phyloP scores from a whole-genome alignment of 441 rosid species.

The Aleurites moluccanus region DNA sequence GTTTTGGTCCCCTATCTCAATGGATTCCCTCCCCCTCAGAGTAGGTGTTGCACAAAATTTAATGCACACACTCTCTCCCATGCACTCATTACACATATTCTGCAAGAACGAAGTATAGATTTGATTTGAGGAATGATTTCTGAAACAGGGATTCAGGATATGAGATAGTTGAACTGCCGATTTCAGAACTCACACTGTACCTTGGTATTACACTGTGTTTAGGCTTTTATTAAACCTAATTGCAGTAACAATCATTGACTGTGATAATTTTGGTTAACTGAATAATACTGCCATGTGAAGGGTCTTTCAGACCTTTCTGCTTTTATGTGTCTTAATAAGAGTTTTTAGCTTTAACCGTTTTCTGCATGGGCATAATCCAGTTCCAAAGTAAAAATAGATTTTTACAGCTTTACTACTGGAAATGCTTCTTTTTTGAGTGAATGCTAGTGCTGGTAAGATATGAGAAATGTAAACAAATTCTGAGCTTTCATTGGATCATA shows the following conservation, averaged over 20 bases:
- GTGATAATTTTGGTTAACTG: constrained; percentile 4
- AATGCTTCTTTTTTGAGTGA: too few species aligned
- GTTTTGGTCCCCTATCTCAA: neutral
- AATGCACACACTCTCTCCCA: too few species aligned
- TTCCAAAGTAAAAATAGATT: too few species aligned
- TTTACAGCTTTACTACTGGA: too few species aligned
- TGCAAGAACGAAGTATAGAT: neutral
- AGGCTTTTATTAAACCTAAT: neutral
- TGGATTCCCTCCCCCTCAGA: neutral
- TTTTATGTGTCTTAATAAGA: too few species aligned
- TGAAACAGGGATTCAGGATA: neutral
- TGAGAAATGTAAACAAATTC: too few species aligned
- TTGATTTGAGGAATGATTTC: constrained; percentile 1
- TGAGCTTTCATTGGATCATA: too few species aligned
- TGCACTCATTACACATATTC: neutral
- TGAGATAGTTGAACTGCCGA: constrained; percentile 2
- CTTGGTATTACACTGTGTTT: neutral
- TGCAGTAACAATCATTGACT: neutral
- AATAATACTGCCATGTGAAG: neutral
- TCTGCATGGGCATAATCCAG: too few species aligned
- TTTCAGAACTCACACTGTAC: neutral
- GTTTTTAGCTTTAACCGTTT: too few species aligned
- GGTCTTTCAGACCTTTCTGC: neutral
- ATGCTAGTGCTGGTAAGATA: too few species aligned
- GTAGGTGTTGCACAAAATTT: neutral